Conservation (phyloP, 2,329 filamentous ascomycete species). For the Botrytis pseudocinerea region DNA sequence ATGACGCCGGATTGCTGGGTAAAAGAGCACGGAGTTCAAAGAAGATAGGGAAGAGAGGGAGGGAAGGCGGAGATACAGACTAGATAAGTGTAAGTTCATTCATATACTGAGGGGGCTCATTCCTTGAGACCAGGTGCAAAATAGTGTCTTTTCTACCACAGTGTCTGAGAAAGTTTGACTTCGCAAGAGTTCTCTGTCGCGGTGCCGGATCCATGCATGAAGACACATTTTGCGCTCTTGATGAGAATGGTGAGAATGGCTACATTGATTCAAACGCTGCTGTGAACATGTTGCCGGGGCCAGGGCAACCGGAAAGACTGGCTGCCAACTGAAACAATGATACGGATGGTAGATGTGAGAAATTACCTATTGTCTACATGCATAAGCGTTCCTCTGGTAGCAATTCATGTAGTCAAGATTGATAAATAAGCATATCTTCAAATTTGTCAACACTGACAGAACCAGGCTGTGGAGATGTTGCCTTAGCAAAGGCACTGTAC, state of each 20-base stretch:
- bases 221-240: constrained; percentile 52
- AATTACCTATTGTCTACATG: not conserved
- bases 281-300: constrained; percentile 49
- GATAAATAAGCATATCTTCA: no score
- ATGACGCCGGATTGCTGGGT: constrained; percentile 48
- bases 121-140: constrained; percentile 51
- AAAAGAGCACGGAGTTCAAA: constrained; percentile 46
- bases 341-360: constrained; percentile 44
- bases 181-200: constrained; percentile 49
- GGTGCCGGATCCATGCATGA: constrained; percentile 47
- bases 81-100: constrained; percentile 64
- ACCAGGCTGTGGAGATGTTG: constrained; percentile 50
- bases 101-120: constrained; percentile 59
- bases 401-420: no score
- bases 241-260: constrained; percentile 59
- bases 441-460: not conserved
- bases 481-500: constrained; percentile 50
- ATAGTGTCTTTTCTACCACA: constrained; percentile 54
- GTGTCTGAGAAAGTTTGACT: constrained; percentile 50
- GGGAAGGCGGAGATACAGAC: constrained; percentile 48
- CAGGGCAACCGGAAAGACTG: constrained; percentile 45
- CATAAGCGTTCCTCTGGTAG: not conserved
- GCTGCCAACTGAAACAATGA: constrained; percentile 50
- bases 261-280: constrained; percentile 54
- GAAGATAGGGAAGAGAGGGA: constrained; percentile 26